Conservation (phyloP, 148 eudicot species). For the Euryodendron excelsum region DNA sequence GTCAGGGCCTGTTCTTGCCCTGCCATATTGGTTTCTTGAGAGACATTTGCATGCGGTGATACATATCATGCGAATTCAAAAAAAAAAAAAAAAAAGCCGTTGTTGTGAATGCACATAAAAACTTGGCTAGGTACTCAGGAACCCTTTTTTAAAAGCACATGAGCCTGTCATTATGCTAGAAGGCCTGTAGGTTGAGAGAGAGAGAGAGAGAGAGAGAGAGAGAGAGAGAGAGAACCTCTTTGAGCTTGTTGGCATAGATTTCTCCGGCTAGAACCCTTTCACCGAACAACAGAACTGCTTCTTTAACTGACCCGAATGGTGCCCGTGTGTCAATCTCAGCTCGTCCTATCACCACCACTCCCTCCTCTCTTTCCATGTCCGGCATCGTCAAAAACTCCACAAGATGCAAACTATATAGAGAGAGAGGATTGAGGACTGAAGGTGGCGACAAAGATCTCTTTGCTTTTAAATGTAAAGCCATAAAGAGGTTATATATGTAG, state of each 20-base stretch:
- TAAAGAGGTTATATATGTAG: neutral
- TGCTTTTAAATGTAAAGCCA: neutral
- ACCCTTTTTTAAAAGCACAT: too few species aligned
- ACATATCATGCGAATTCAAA: too few species aligned
- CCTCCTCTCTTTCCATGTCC: constrained; percentile 39
- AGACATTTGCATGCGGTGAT: too few species aligned
- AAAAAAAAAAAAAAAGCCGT: too few species aligned
- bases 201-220: neutral
- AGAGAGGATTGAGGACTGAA: constrained; percentile 5
- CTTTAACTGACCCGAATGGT: constrained; percentile 81
- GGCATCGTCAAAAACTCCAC: neutral
- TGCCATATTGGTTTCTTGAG: too few species aligned
- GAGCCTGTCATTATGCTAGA: too few species aligned
- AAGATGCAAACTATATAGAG: neutral
- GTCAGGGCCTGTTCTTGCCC: too few species aligned
- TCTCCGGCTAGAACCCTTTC: constrained; percentile 75
- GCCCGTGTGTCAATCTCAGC: constrained; percentile 65
- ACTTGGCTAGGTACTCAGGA: too few species aligned
- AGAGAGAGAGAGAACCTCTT: constrained; percentile 51
- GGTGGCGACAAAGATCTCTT: constrained; percentile 4
- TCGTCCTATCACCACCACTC: constrained; percentile 56
- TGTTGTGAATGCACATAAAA: too few species aligned
- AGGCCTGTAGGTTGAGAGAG: too few species aligned
- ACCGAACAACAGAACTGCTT: constrained; percentile 76
- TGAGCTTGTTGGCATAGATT: constrained; percentile 62